Evolutionary conservation across 2,329 filamentous ascomycete genomes (phyloP), one percentile per base, ranked within the genome.

Genomic region (Aspergillaceae sp.): DNA sequence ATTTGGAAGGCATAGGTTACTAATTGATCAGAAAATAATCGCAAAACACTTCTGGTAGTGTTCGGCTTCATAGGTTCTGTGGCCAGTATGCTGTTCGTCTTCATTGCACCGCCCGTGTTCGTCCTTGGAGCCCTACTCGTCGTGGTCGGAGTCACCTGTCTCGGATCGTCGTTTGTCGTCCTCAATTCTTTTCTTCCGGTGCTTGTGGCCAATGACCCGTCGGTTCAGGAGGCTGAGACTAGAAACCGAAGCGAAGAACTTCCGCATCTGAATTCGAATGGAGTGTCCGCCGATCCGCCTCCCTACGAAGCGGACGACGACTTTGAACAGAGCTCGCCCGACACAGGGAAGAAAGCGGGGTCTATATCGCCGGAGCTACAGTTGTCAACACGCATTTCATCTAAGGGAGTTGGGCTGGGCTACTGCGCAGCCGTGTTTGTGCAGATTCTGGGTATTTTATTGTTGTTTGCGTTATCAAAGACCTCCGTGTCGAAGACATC

Each of bases 161-260:
- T 94, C 53, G 90, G 90, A 4, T 87, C 88, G 3, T 94, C 87
- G 0, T 95, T 94, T 61, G 90, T 96, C 3, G 75, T 96, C 4
- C 72, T 96, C 28, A 96, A 96, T 67, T 94, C 89, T 0, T 96
- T 94, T 56, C 74, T 96, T 28, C 90, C 90, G 0, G 74, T 96
- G 3, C 76, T 96, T 2, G 90, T 95, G 46, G 78, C 89, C 40
- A 82, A 92, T 58, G 87, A 95, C 62, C 81, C 85, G 1, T 70
- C 69, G 0, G 61, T 75, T 8, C 65, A 66, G 45, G 60, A 59
- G 10, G 45, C 51, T n/a, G 49, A 56, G 30, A 35, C 51, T 34
- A 48, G 61, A 1, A 47, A 37, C 2, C 53, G 56, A 7, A 57
- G 40, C 2, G 54, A 58, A 8, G 59, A 64, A 40, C 43, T 64